Percentiles rank a stretch among this genome's conserved stretches.
Evolutionary conservation across 2,329 filamentous ascomycete genomes (phyloP).

Genomic region (Neonectria ditissima): DNA sequence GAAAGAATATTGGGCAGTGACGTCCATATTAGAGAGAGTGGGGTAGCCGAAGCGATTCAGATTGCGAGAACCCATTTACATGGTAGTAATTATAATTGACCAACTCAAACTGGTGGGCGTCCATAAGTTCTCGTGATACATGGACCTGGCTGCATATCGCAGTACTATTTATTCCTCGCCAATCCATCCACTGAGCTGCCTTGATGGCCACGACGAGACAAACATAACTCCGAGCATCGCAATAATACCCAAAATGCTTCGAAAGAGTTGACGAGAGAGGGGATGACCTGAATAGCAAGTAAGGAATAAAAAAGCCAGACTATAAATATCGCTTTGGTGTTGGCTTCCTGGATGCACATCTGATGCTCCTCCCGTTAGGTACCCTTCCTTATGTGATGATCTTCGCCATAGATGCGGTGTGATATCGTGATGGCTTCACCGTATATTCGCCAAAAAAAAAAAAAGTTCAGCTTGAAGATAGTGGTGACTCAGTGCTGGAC

Average conservation of each 20-base stretch:
- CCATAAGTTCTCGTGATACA: too few species aligned
- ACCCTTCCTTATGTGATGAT: not conserved
- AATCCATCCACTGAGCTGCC: not conserved
- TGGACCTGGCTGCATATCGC: too few species aligned
- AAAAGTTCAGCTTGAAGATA: conserved; percentile 17
- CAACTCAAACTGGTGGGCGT: too few species aligned
- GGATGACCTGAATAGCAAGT: not conserved
- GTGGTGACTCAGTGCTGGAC: conserved; percentile 19
- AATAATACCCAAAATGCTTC: not conserved
- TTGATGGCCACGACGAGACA: not conserved
- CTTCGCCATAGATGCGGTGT: conserved; percentile 24
- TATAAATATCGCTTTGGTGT: not conserved
- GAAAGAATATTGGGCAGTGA: not conserved
- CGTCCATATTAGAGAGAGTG: not conserved
- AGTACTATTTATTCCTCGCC: not conserved
- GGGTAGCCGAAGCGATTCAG: not conserved
- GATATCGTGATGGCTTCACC: not conserved
- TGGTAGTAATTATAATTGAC: too few species aligned
- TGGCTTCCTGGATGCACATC: not conserved
- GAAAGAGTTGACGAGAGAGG: not conserved
- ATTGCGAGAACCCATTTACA: too few species aligned
- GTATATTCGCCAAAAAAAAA: too few species aligned
- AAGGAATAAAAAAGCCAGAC: not conserved
- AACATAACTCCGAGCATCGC: not conserved
- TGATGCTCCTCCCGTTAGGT: not conserved